phyloP scores from a whole-genome alignment of 257 asterid genomes.

The Pogostemon cablin region DNA sequence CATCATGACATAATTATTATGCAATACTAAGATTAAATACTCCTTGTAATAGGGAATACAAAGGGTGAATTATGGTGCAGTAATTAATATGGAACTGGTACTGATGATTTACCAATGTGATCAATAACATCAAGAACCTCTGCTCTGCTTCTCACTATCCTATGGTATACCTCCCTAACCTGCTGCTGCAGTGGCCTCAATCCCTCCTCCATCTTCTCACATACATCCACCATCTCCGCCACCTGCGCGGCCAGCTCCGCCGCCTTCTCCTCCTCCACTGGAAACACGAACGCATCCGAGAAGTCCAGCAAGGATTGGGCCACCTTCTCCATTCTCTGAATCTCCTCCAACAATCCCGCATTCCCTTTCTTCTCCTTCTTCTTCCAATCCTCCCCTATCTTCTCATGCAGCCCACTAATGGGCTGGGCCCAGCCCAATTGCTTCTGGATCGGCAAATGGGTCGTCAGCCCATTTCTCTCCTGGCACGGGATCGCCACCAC shows the following conservation, averaged over 20 bases:
- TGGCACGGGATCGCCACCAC: conserved; percentile 90
- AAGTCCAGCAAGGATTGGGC: conserved; percentile 64
- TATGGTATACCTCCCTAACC: conserved; percentile 83
- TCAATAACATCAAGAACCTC: conserved; percentile 85
- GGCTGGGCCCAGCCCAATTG: conserved; percentile 80
- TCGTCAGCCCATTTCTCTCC: conserved; percentile 62
- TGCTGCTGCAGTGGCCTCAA: conserved; percentile 69
- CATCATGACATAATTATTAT: too few relatives aligned
- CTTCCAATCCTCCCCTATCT: conserved; percentile 89
- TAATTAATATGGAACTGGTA: conserved; percentile 65
- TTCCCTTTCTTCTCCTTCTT: conserved; percentile 84
- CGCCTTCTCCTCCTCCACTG: conserved; percentile 73
- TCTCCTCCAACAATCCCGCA: conserved; percentile 76
- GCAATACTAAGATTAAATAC: too few relatives aligned
- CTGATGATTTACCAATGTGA: conserved; percentile 62
- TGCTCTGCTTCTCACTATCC: conserved; percentile 86
- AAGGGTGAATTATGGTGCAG: too few relatives aligned
- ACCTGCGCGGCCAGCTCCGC: conserved; percentile 51
- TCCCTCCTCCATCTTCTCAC: conserved; percentile 81
- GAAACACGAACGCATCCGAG: conserved; percentile 60
- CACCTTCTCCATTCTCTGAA: conserved; percentile 75
- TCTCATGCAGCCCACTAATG: conserved; percentile 63
- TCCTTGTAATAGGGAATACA: too few relatives aligned
- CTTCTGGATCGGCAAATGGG: conserved; percentile 58
- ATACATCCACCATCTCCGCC: conserved; percentile 71